Evolutionary conservation across 2,329 filamentous ascomycete species (phyloP).

Genomic region (Alternaria hordeiaustralica): DNA sequence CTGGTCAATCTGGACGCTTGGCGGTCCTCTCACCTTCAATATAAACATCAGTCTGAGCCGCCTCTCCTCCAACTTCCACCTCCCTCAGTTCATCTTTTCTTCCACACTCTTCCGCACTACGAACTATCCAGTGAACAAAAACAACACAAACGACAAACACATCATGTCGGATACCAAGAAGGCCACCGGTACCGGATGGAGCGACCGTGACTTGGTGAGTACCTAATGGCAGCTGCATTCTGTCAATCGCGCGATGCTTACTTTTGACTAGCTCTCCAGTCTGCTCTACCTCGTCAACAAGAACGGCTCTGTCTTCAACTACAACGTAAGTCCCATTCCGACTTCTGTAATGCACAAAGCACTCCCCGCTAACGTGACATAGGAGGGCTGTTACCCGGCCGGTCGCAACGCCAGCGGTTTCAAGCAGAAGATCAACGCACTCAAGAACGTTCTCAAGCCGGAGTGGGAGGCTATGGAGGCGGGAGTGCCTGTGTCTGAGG

Average conservation of each 20-base stretch:
- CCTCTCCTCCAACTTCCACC: background rate
- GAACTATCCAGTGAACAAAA: background rate
- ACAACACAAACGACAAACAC: background rate
- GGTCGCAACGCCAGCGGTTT: constrained; percentile 30
- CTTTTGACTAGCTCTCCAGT: constrained; percentile 18
- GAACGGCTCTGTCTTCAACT: constrained; percentile 19
- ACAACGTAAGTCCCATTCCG: constrained; percentile 6
- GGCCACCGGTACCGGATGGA: background rate
- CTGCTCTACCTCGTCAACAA: constrained; percentile 13
- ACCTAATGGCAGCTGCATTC: background rate
- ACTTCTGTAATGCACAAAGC: background rate
- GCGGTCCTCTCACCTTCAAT: background rate
- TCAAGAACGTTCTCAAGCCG: constrained; percentile 19
- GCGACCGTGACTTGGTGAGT: background rate
- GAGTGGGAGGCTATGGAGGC: constrained; percentile 23
- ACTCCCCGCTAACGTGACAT: background rate
- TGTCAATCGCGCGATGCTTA: constrained; percentile 4
- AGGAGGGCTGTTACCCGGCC: constrained; percentile 25
- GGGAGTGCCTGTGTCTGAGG: constrained; percentile 2
- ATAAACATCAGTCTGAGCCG: background rate
- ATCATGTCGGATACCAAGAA: background rate
- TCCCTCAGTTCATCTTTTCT: constrained; percentile 27
- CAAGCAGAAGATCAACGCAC: constrained; percentile 22
- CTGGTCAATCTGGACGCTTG: background rate
- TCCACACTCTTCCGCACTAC: background rate